These are phyloP conservation scores for Talaromyces amestolkiae DNA, from an alignment of 2,329 filamentous ascomycete genomes.

Conservation along the genomic window DNA sequence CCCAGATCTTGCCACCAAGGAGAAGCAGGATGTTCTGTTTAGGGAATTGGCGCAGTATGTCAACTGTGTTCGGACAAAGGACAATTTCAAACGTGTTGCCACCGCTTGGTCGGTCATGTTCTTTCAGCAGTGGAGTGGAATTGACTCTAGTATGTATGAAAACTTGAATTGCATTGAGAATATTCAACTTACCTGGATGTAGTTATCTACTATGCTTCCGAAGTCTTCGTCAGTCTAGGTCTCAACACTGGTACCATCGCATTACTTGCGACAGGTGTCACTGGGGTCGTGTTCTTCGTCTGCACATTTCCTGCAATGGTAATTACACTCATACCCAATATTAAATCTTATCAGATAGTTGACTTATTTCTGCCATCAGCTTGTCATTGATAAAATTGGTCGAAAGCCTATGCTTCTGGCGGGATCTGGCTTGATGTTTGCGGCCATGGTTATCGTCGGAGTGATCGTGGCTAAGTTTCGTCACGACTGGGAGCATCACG, in stretches of 20 bases:
- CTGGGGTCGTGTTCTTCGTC: slow-evolving; percentile 34
- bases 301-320: slow-evolving; percentile 34
- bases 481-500: slow-evolving; percentile 51
- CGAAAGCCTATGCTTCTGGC: slow-evolving; percentile 47
- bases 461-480: slow-evolving; percentile 55
- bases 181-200: slow-evolving; percentile 23
- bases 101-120: slow-evolving; percentile 50
- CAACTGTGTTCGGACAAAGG: slow-evolving; percentile 48
- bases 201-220: slow-evolving; percentile 46
- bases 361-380: background rate
- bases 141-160: slow-evolving; percentile 37
- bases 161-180: background rate
- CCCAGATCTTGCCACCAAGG: slow-evolving; percentile 26
- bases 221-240: slow-evolving; percentile 37
- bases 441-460: slow-evolving; percentile 52
- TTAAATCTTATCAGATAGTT: no score
- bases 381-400: slow-evolving; percentile 46
- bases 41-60: slow-evolving; percentile 53
- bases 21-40: slow-evolving; percentile 44
- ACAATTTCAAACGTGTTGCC: slow-evolving; percentile 51
- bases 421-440: slow-evolving; percentile 47
- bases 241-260: slow-evolving; percentile 34
- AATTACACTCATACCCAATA: background rate
- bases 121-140: slow-evolving; percentile 49
- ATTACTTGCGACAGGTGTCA: slow-evolving; percentile 36